phyloP scores from a whole-genome alignment of 1,284 basidiomycete species.

The Apiotrichum montevideense region DNA sequence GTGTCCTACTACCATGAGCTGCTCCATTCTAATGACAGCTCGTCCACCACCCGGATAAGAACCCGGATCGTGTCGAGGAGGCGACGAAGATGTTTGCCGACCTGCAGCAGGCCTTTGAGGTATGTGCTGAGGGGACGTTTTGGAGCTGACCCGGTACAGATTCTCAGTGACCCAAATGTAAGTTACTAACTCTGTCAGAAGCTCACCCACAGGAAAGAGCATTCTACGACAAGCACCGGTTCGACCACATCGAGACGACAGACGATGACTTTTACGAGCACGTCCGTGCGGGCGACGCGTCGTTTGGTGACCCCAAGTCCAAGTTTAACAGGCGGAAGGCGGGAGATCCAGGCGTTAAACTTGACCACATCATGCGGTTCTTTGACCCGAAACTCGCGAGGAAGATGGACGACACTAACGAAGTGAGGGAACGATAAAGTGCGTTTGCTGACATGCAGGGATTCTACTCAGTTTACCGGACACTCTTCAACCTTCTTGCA shows the following conservation, averaged over 20 bases:
- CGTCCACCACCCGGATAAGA: constrained; percentile 85
- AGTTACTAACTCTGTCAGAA: constrained; percentile 23
- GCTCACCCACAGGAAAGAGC: constrained; percentile 71
- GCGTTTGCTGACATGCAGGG: constrained; percentile 52
- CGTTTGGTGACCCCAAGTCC: constrained; percentile 44
- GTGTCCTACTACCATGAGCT: constrained; percentile 6
- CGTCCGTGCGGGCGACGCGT: constrained; percentile 60
- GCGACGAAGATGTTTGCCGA: constrained; percentile 82
- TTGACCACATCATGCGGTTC: constrained; percentile 77
- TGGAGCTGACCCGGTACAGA: constrained; percentile 47
- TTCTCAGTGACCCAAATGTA: constrained; percentile 87
- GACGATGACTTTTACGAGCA: constrained; percentile 82
- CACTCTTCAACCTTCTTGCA: constrained; percentile 76
- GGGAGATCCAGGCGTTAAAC: constrained; percentile 70
- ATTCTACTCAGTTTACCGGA: constrained; percentile 85
- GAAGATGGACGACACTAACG: constrained; percentile 62
- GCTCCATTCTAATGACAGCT: constrained; percentile 44
- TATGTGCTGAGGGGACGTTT: constrained; percentile 24
- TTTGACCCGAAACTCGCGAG: constrained; percentile 71
- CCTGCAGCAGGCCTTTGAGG: constrained; percentile 93
- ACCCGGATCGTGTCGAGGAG: constrained; percentile 70
- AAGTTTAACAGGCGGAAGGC: constrained; percentile 56
- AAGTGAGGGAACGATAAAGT: constrained; percentile 50
- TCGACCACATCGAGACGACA: constrained; percentile 73
- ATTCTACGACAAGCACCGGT: constrained; percentile 95